A percentile compares a stretch with the other conserved stretches of the same genome.
Evolutionary conservation across 371 early-diverging fungal genomes (phyloP).

Genomic region (Rhizopus microsporus): DNA sequence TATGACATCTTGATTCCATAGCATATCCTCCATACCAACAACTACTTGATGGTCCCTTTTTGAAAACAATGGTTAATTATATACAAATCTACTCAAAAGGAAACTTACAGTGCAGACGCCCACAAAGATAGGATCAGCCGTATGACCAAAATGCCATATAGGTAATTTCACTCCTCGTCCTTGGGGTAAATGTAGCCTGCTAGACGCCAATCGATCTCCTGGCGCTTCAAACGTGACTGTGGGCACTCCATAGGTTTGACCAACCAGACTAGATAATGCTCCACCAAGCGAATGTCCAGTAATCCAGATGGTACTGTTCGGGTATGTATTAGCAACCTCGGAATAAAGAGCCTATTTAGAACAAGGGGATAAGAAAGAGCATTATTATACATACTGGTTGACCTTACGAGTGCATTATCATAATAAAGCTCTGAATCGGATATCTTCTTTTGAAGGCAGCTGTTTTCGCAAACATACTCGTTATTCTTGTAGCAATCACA

Average conservation of each 20-base stretch:
- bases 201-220: constrained; percentile 82
- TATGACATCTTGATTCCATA: constrained; percentile 70
- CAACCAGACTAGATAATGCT: constrained; percentile 76
- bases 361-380: not conserved
- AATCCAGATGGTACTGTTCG: constrained; percentile 75
- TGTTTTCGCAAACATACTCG: constrained; percentile 60
- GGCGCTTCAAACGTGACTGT: constrained; percentile 87
- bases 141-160: constrained; percentile 92
- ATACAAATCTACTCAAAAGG: constrained; percentile 26
- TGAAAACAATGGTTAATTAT: too few relatives aligned
- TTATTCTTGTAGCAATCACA: constrained; percentile 78
- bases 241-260: constrained; percentile 84
- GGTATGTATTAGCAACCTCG: constrained; percentile 66
- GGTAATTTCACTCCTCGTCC: constrained; percentile 60
- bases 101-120: constrained; percentile 77
- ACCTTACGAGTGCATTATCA: constrained; percentile 71
- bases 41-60: constrained; percentile 64
- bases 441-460: constrained; percentile 65
- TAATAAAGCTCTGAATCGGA: constrained; percentile 77
- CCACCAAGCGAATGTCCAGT: constrained; percentile 97
- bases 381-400: not conserved
- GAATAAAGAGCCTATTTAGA: constrained; percentile 30
- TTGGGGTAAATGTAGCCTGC: constrained; percentile 76
- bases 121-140: constrained; percentile 90
- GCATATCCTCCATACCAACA: constrained; percentile 94